These are phyloP conservation scores for Hypoxylon perforatum DNA, from an alignment of 495 filamentous ascomycete genomes.

Conservation along the genomic window DNA sequence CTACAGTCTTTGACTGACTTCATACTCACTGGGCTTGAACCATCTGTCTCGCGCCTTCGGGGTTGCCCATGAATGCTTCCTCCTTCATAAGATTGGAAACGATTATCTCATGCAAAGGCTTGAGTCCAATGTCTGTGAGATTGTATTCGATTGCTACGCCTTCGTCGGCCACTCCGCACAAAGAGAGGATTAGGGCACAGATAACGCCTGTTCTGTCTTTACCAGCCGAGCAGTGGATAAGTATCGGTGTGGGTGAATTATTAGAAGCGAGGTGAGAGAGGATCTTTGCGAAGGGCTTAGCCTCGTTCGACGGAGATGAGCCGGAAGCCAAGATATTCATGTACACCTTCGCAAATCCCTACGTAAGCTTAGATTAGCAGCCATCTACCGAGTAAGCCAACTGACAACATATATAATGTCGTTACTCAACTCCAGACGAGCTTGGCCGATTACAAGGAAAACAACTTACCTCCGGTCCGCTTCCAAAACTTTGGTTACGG, in stretches of 20 bases:
- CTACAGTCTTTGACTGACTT: conserved; percentile 2
- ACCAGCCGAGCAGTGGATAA: conserved; percentile 69
- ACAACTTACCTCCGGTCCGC: conserved; percentile 51
- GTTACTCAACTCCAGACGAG: background rate
- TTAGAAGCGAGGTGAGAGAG: conserved; percentile 48
- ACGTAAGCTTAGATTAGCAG: conserved; percentile 1
- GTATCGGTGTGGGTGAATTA: conserved; percentile 49
- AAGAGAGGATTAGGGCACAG: conserved; percentile 63
- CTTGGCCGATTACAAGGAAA: background rate
- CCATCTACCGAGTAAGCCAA: background rate
- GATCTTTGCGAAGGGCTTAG: conserved; percentile 47
- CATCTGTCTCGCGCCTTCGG: conserved; percentile 58
- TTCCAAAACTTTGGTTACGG: conserved; percentile 54
- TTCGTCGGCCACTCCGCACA: conserved; percentile 64
- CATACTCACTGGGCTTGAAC: conserved; percentile 54
- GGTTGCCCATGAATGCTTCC: conserved; percentile 52
- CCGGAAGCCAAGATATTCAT: conserved; percentile 52
- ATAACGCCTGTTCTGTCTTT: conserved; percentile 71
- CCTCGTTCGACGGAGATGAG: conserved; percentile 33
- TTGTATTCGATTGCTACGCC: conserved; percentile 68
- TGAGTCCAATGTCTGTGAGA: conserved; percentile 63
- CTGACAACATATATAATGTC: background rate
- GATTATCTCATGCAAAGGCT: conserved; percentile 49
- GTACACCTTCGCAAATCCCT: conserved; percentile 64
- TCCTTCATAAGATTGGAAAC: conserved; percentile 51